Percentiles rank a stretch among this genome's conserved stretches.
Evolutionary conservation across 75 land plant species (phyloP).

Genomic region (Sequoia sempervirens): DNA sequence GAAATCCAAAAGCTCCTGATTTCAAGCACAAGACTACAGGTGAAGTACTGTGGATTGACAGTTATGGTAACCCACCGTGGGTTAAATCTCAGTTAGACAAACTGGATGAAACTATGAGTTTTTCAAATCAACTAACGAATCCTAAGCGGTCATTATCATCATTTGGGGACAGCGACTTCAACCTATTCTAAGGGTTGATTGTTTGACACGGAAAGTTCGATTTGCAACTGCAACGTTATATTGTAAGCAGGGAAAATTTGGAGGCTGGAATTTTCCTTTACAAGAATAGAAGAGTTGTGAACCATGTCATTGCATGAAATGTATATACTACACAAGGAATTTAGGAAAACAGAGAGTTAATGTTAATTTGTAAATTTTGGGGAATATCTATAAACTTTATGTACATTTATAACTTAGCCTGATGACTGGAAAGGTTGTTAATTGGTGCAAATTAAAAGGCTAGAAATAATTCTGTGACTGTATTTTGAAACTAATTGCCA

Average conservation of each 20-base stretch:
- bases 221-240: neutral
- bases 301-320: neutral
- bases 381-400: neutral
- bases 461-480: neutral
- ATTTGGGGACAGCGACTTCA: neutral
- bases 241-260: neutral
- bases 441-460: neutral
- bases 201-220: neutral
- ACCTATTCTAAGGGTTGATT: neutral
- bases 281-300: neutral
- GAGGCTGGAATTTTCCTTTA: neutral
- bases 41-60: conserved; percentile 76
- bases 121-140: neutral
- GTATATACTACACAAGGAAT: neutral
- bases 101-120: conserved; percentile 46
- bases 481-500: neutral
- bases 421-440: neutral
- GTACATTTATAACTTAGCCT: neutral
- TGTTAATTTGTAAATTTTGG: neutral
- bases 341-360: neutral
- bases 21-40: conserved; percentile 89
- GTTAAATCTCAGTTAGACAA: conserved; percentile 62
- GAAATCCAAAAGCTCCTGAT: conserved; percentile 73
- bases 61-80: conserved; percentile 71
- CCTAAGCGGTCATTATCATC: neutral